Evolutionary conservation across 2,329 filamentous ascomycete genomes (phyloP), one percentile per base, ranked within the genome.

Genomic region (Mariannaea sp.): DNA sequence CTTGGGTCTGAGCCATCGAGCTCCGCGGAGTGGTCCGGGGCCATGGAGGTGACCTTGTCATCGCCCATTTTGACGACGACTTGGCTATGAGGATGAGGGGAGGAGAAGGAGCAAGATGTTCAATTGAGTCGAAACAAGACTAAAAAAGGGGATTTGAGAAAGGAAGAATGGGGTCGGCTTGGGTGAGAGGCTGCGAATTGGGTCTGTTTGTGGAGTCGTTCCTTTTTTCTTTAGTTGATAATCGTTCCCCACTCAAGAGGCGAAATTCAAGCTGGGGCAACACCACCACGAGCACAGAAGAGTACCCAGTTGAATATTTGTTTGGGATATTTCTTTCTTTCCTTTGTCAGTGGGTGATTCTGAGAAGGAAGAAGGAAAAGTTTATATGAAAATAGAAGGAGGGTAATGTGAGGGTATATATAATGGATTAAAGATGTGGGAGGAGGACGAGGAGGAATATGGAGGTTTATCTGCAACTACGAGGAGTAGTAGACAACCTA

Each of bases 31-130:
- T 48, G 53, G 33, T 57, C 46, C 42, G 43, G 56, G 49, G 56
- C 57, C 35, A 59, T 38, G 17, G 35, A 49, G 12, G 41, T 38
- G 26, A 59, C 65, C 41, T 58, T 42, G 27, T 61, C 58, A 43
- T 60, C 50, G 29, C 51, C 49, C 43, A 44, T 56, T 17, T 26
- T 30, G 32, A n/a, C 27, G 33, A 14, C 19, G 20, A 32, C 16
- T 32, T 43, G 42, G 44, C 13, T 26, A 10, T 19, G 26, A 36
- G 33, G 27, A n/a, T 41, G 8, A 30, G 40, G 20, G 4, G 9
- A 22, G 17, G 29, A n/a, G 33, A 32, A 13, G 38, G 19, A n/a
- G n/a, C n/a, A n/a, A n/a, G n/a, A n/a, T n/a, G n/a, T n/a, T n/a
- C n/a, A n/a, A n/a, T n/a, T n/a, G n/a, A 39, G 44, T 48, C 40